Conservation (phyloP, 371 early-diverging fungal species). For the Lichtheimia ramosa region DNA sequence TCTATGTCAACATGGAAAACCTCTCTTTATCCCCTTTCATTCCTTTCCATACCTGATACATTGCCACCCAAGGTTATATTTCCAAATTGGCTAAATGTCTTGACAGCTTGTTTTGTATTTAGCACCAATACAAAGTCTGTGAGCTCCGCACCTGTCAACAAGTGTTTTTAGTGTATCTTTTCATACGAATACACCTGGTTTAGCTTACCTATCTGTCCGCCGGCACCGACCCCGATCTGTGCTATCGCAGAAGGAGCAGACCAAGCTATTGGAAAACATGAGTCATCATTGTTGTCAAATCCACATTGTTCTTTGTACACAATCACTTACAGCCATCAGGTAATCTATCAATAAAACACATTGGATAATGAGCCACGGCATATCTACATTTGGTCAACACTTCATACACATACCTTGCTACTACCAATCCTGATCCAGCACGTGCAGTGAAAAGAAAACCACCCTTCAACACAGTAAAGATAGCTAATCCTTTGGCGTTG, state of each 20-base stretch:
- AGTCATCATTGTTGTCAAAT: neutral
- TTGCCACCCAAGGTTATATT: conserved; percentile 92
- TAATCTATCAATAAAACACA: conserved; percentile 2
- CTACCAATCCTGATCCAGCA: conserved; percentile 86
- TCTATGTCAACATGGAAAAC: neutral
- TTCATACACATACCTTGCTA: conserved; percentile 58
- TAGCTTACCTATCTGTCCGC: conserved; percentile 15
- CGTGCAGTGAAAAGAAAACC: conserved; percentile 92
- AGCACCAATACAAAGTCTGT: conserved; percentile 93
- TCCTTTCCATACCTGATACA: conserved; percentile 56
- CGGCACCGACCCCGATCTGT: conserved; percentile 77
- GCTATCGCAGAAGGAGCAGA: conserved; percentile 79
- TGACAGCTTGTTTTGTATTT: conserved; percentile 84
- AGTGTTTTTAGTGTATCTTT: neutral
- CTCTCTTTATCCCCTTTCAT: neutral
- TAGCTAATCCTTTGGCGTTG: conserved; percentile 88
- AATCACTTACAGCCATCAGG: conserved; percentile 19
- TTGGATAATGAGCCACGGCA: too few species aligned
- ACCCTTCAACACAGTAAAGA: conserved; percentile 88
- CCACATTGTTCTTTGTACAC: conserved; percentile 1
- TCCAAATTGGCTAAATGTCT: conserved; percentile 87
- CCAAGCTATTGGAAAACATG: conserved; percentile 52
- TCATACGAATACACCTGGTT: neutral
- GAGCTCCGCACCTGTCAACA: conserved; percentile 73
- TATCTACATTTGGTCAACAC: too few species aligned